These are phyloP conservation scores for Oxytropis ochrocephala DNA, from an alignment of 306 rosid genomes.

Conservation along the genomic window DNA sequence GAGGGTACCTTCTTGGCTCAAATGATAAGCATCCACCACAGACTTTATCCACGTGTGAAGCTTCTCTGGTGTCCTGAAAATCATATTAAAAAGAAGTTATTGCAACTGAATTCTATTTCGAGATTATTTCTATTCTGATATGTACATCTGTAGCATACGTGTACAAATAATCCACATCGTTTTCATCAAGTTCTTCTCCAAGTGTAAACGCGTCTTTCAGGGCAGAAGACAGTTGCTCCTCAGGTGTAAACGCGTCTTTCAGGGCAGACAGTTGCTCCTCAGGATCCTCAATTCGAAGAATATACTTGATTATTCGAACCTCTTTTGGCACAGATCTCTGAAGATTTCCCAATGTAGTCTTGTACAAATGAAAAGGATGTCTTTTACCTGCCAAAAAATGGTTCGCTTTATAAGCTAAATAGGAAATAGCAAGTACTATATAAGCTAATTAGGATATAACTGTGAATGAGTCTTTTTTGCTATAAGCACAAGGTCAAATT, in stretches of 20 bases:
- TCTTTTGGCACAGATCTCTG: conserved; percentile 84
- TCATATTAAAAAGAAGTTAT: neutral
- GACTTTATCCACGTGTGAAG: conserved; percentile 66
- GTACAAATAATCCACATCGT: conserved; percentile 58
- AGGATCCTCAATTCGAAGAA: conserved; percentile 69
- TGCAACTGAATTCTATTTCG: neutral
- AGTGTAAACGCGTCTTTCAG: conserved; percentile 89
- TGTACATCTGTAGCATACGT: conserved; percentile 73
- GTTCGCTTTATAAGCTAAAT: neutral
- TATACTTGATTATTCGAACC: conserved; percentile 69
- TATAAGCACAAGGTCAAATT: conserved; percentile 1
- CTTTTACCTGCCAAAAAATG: conserved; percentile 58
- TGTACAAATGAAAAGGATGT: conserved; percentile 70
- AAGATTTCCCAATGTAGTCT: conserved; percentile 75
- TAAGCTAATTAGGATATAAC: neutral
- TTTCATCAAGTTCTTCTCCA: conserved; percentile 82
- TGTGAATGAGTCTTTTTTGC: neutral
- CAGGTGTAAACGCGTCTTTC: conserved; percentile 86
- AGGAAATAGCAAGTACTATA: neutral
- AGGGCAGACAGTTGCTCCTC: conserved; percentile 61
- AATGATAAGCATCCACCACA: conserved; percentile 72
- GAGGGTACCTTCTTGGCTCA: conserved; percentile 74
- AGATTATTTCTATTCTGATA: neutral
- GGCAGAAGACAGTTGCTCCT: conserved; percentile 54
- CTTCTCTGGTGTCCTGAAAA: conserved; percentile 76